Evolutionary conservation across 2,329 filamentous ascomycete species (phyloP).

Genomic region (Aspergillus sp.): DNA sequence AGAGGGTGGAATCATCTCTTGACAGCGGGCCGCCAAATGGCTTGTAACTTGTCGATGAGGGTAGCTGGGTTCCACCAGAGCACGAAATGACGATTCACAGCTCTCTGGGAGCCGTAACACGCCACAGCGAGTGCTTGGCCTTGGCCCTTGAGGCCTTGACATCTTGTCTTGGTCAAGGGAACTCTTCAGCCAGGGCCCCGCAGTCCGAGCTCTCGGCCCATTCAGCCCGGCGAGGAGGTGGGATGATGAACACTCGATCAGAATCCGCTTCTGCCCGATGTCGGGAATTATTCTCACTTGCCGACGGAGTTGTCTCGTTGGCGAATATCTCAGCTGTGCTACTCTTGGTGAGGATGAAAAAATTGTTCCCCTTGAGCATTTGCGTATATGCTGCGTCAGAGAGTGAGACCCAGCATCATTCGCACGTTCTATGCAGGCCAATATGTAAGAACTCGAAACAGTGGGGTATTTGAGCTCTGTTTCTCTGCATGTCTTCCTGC

Average conservation of each 20-base stretch:
- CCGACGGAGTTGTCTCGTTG: neutral
- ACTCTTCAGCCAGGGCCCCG: slow-evolving; percentile 3
- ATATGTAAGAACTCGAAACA: neutral
- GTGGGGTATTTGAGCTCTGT: neutral
- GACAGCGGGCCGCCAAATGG: slow-evolving; percentile 17
- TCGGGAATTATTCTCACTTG: slow-evolving; percentile 12
- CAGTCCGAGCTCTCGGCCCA: neutral
- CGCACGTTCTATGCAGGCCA: slow-evolving; percentile 1
- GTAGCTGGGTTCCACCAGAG: slow-evolving; percentile 14
- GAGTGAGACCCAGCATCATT: neutral
- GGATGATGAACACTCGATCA: slow-evolving; percentile 20
- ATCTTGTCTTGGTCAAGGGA: neutral
- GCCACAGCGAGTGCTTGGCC: neutral
- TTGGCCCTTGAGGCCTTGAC: neutral
- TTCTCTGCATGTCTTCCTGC: neutral
- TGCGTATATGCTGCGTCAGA: too few relatives aligned
- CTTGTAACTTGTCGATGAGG: neutral
- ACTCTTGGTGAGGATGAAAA: too few relatives aligned
- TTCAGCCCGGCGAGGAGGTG: slow-evolving; percentile 6
- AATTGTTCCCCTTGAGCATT: too few relatives aligned
- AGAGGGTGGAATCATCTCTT: slow-evolving; percentile 8
- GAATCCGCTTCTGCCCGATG: slow-evolving; percentile 25
- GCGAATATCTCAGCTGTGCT: too few relatives aligned
- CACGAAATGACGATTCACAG: slow-evolving; percentile 5
- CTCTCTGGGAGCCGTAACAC: slow-evolving; percentile 2